phyloP scores from a whole-genome alignment of 2,329 filamentous ascomycete genomes.

The Ambrosiella cleistominuta region DNA sequence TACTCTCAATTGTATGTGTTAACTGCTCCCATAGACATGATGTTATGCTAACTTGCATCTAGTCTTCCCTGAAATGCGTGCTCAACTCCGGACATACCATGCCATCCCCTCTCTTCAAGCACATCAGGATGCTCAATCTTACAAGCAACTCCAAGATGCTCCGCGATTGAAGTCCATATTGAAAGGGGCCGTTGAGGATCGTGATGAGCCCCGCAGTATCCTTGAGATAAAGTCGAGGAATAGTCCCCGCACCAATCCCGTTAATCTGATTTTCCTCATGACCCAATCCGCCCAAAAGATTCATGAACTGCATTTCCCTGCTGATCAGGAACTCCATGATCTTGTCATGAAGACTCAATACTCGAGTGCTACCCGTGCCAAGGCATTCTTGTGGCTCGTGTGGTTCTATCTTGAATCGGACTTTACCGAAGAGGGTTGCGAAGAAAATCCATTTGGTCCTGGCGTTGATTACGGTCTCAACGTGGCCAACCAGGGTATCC shows the following conservation, averaged over 20 bases:
- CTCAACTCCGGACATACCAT: slow-evolving; percentile 91
- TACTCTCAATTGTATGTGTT: slow-evolving; percentile 70
- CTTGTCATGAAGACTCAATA: slow-evolving; percentile 80
- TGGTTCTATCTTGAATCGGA: slow-evolving; percentile 98
- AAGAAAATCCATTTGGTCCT: slow-evolving; percentile 76
- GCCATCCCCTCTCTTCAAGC: slow-evolving; percentile 93
- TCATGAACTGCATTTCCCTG: slow-evolving; percentile 79
- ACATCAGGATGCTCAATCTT: slow-evolving; percentile 83
- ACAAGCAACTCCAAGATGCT: slow-evolving; percentile 95
- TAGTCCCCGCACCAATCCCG: slow-evolving; percentile 73
- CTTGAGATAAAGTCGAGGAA: slow-evolving; percentile 57
- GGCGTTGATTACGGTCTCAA: slow-evolving; percentile 48
- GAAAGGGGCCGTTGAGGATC: slow-evolving; percentile 88
- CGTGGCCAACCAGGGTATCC: slow-evolving; percentile 52
- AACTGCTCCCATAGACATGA: not conserved
- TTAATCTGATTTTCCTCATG: slow-evolving; percentile 92
- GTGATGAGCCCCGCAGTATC: slow-evolving; percentile 63
- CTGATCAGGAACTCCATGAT: slow-evolving; percentile 81
- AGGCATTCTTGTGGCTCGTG: slow-evolving; percentile 90
- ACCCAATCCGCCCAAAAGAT: slow-evolving; percentile 79
- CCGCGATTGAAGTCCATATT: slow-evolving; percentile 91
- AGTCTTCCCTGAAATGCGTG: slow-evolving; percentile 99
- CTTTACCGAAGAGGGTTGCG: slow-evolving; percentile 72
- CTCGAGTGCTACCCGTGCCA: slow-evolving; percentile 66
- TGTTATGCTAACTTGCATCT: not conserved